phyloP scores from a whole-genome alignment of 768 basidiomycete species.

The Pleurotus giganteus region DNA sequence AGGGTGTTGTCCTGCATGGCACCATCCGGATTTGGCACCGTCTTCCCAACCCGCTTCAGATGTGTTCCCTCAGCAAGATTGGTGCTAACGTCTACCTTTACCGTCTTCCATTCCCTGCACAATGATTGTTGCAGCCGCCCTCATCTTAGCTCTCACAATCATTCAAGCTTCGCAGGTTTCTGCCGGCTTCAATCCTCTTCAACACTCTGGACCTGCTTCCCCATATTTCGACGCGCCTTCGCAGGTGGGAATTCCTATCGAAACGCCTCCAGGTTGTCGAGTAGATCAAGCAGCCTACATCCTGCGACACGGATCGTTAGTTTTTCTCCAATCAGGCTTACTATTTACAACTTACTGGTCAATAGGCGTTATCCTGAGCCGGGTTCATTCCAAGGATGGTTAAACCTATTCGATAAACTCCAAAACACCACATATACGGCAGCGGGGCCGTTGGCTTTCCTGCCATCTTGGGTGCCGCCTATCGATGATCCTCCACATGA shows the following conservation, averaged over 20 bases:
- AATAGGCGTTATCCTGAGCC: constrained; percentile 40
- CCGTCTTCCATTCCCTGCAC: not conserved
- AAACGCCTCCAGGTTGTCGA: constrained; percentile 34
- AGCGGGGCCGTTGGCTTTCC: constrained; percentile 34
- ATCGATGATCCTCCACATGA: constrained; percentile 37
- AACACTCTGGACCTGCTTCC: constrained; percentile 40
- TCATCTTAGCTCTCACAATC: not conserved
- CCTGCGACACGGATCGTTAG: constrained; percentile 40
- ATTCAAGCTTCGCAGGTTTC: not conserved
- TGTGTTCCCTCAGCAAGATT: too few relatives aligned
- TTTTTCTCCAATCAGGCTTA: not conserved
- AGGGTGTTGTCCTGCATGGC: too few relatives aligned
- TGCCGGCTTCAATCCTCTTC: constrained; percentile 29
- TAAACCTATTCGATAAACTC: constrained; percentile 33
- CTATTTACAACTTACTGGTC: not conserved
- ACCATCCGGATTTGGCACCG: too few relatives aligned
- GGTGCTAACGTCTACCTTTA: too few relatives aligned
- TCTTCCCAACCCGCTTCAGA: too few relatives aligned
- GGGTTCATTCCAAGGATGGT: constrained; percentile 38
- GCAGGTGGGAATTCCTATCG: constrained; percentile 28
- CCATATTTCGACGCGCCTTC: constrained; percentile 43
- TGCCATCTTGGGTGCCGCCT: constrained; percentile 38
- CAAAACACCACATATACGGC: constrained; percentile 39
- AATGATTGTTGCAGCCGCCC: not conserved
- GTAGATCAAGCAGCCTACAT: constrained; percentile 46